Base-by-base conservation (phyloP, 108 stramenopile species). In the Cyclotella kingstonii region DNA sequence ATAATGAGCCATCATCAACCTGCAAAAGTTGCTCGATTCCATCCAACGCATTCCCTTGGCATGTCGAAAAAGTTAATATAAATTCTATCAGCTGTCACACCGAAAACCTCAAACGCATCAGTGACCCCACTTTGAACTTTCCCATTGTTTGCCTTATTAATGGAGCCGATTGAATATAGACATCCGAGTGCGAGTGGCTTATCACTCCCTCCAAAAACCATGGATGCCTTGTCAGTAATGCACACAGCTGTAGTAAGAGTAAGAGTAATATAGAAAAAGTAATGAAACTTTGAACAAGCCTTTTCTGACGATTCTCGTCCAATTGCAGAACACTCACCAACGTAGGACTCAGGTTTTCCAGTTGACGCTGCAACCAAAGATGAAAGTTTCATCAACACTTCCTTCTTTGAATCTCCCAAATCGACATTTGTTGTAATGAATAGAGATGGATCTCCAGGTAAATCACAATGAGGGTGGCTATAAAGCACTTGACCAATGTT, bases 1-100 rank as follows among this genome's bases (percentile, higher is more conserved):
- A n/a, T n/a, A n/a, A n/a, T n/a, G n/a, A n/a, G n/a, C n/a, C 28
- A 52, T 21, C 55, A 22, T 48, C 64, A 90, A 22, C 89, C 89
- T 31, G 80, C 89, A 84, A 90, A 90, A 17, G 89, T 90, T 8
- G 66, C 44, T 23, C 84, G 70, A 48, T 78, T 84, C 90, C 90
- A 91, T 46, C 90, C 90, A 56, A 87, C 82, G 52, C 83, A 84
- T 25, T 76, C 84, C n/a, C 90, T 61, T 1, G 82, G 82, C 73
- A 91, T 76, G 63, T 91, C 90, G 43, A 85, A 87, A 63, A 85
- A 91, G 63, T 91, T 91, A 57, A 91, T 85, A 75, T 91, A 91
- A 40, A 91, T 87, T 14, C 86, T 73, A 59, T 68, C 53, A 19
- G 68, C 85, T 0, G 57, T 41, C 5, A 91, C 67, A 18, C 85